Base-by-base conservation (phyloP, 169 alveolate species). In the Plasmodium yoelii region DNA sequence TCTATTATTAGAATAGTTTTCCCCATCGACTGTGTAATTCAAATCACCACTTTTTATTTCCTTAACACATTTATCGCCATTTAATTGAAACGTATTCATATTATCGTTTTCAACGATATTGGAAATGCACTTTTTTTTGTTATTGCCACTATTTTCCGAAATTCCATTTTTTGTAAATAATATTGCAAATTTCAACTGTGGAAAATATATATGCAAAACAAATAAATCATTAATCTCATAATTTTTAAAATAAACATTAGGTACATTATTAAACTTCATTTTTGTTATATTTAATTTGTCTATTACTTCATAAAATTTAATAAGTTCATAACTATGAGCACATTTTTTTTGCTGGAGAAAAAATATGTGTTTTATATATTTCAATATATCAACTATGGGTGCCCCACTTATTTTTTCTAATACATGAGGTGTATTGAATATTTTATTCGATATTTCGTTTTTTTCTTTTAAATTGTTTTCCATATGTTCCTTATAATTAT, bases 161-260 rank as follows among this genome's bases (percentile, higher is more conserved):
- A 42, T 67, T 24, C 51, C 77, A 18, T 61, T 49, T 67, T 67
- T 82, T 82, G 39, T 68, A 82, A 82, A 82, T 18, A 67, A 8
- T 18, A 82, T 82, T n/a, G 72, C 28, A 59, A 82, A 82, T 22
- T 82, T 82, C 15, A 82, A 15, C n/a, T 59, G 42, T n/a, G 90
- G 90, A 68, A 65, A 82, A 82, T 42, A 82, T 28, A 67, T 53
- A 82, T 67, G 67, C 82, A 82, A 67, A 18, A 82, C 90, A 67
- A 82, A 70, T 51, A 82, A 53, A 53, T 67, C 65, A 55, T 82
- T 34, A 13, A 82, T 53, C 42, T 82, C 90, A 60, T 82, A 55
- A 67, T 82, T 82, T 82, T 82, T 82, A 39, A 82, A 82, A 82
- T 55, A 82, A 67, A 82, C 49, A 49, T 67, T 82, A 24, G 71